A percentile compares a stretch with the other conserved stretches of the same genome.
These are phyloP conservation scores for Onygena corvina DNA, from an alignment of 2,329 filamentous ascomycete genomes.

Conservation along the genomic window DNA sequence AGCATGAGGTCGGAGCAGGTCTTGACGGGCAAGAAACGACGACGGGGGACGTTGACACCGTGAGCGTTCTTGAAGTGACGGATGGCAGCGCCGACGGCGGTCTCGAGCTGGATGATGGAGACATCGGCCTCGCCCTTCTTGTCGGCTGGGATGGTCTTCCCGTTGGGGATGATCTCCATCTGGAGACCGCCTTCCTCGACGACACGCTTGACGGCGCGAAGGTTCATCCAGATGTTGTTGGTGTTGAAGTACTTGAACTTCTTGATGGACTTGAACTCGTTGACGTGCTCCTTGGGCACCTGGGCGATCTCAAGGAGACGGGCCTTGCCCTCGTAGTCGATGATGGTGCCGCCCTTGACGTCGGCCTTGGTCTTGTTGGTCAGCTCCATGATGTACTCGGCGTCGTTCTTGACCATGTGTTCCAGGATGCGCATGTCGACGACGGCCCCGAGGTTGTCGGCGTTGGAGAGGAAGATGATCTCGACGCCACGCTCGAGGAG, in stretches of 20 bases:
- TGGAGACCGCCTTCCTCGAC: conserved; percentile 96
- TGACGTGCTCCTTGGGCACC: conserved; percentile 98
- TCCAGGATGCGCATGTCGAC: conserved; percentile 96
- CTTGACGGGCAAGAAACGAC: conserved; percentile 98
- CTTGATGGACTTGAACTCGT: conserved; percentile 99
- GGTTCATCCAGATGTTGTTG: conserved; percentile 99
- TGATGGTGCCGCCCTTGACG: conserved; percentile 99
- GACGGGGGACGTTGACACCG: conserved; percentile 94
- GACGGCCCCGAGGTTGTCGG: conserved; percentile 94
- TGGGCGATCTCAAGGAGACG: conserved; percentile 97
- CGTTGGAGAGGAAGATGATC: conserved; percentile 97
- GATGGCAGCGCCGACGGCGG: conserved; percentile 93
- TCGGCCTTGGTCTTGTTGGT: conserved; percentile 99
- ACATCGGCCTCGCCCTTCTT: conserved; percentile 99
- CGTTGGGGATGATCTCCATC: conserved; percentile 99
- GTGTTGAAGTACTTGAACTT: conserved; percentile 99
- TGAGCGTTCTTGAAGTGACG: conserved; percentile 98
- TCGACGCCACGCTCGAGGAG: conserved; percentile 90
- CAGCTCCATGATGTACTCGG: conserved; percentile 99
- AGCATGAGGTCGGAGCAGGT: conserved; percentile 99
- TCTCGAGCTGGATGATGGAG: conserved; percentile 96
- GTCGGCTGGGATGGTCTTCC: conserved; percentile 94
- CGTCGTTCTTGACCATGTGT: conserved; percentile 95
- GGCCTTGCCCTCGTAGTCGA: conserved; percentile 95
- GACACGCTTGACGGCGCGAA: conserved; percentile 93